Percentiles rank a stretch among this genome's conserved stretches.
Evolutionary conservation across 257 asterid genomes (phyloP).

Genomic region (Nicotiana noctiflora): DNA sequence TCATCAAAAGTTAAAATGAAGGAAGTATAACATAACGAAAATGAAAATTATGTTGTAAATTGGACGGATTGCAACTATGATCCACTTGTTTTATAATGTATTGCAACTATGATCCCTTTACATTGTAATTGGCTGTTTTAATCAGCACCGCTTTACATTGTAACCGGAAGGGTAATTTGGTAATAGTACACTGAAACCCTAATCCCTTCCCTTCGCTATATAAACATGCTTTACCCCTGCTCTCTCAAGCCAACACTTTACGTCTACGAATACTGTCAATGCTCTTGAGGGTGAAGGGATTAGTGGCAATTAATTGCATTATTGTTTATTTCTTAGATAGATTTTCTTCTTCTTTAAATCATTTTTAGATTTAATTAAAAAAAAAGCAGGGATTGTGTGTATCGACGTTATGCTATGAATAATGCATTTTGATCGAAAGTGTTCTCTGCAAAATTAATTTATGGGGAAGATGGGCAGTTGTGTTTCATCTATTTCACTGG

Average conservation of each 20-base stretch:
- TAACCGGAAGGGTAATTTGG: background rate
- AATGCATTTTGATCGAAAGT: constrained; percentile 52
- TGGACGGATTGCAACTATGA: no score
- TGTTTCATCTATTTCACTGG: constrained; percentile 30
- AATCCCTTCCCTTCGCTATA: background rate
- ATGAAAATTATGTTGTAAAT: no score
- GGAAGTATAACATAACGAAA: no score
- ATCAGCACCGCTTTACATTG: no score
- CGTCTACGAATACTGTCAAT: background rate
- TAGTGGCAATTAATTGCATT: background rate
- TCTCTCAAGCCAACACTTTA: background rate
- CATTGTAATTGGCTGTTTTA: no score
- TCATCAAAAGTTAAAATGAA: no score
- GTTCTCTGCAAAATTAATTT: constrained; percentile 35
- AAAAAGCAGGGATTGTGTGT: constrained; percentile 50
- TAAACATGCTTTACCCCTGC: background rate
- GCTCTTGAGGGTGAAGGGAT: background rate
- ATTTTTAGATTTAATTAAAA: background rate
- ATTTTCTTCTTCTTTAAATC: background rate
- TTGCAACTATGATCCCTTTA: no score
- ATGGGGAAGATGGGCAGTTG: constrained; percentile 59
- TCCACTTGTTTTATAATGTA: no score
- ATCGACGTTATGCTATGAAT: constrained; percentile 22
- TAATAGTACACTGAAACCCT: background rate
- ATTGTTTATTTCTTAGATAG: background rate